Evolutionary conservation across 2,329 filamentous ascomycete species (phyloP), one percentile per base, ranked within the genome.

Genomic region (Hypoxylon sp.): DNA sequence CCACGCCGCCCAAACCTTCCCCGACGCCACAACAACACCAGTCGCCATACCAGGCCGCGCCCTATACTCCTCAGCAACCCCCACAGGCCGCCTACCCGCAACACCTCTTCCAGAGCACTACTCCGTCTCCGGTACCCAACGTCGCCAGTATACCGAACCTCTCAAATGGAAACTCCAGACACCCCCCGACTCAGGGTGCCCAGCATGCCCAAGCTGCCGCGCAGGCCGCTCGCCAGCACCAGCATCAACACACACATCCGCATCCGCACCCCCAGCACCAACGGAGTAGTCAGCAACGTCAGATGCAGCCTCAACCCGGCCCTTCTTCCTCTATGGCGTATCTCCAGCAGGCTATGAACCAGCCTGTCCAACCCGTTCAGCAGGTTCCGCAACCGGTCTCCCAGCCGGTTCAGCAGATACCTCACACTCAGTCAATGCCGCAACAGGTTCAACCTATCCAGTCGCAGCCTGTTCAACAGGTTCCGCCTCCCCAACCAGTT

Each of bases 1-100:
- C 82, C 71, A 84, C 84, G 73, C 81, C 83, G 71, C 87, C 84
- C 76, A 88, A 88, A 76, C 84, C 86, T 68, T 86, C 86, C 29
- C 84, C 86, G 42, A 84, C 84, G 22, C 82, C 82, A 31, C 76
- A 86, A 70, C 86, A 87, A 70, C 82, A 86, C 74, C 84, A 85
- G 66, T 84, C 86, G 66, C 84, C 86, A 1, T 89, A 88, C 74
- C 86, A 87, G 76, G 75, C 83, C 59, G 84, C 86, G 71, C 80
- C 83, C 66, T 88, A 88, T 76, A 78, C 84, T 60, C 80, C 86
- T 54, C 86, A 88, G 75, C 85, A 86, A 73, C 80, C 83, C 29
- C 79, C 83, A 14, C 81, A 83, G 67, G 80, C 79, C 65, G 74
- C 81, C 19, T 88, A 87, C 70, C 78, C 84, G 19, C 85, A 86